Conservation (phyloP, 768 basidiomycete species). For the Suillus bovinus region DNA sequence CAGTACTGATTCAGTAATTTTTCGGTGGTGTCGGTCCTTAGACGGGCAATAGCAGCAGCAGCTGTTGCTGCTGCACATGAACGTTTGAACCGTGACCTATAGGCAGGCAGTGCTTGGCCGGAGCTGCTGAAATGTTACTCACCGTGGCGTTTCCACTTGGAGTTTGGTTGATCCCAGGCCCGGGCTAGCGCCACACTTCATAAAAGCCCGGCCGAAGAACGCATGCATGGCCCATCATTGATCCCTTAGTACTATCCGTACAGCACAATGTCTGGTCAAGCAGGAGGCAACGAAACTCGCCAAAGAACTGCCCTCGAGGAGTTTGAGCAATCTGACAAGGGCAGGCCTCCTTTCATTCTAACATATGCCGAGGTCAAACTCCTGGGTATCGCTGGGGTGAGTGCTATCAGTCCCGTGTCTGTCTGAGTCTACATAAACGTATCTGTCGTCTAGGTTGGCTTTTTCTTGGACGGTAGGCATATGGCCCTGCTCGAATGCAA, state of each 20-base stretch:
- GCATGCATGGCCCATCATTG: background rate
- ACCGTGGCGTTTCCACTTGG: too few relatives aligned
- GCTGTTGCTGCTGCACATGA: too few relatives aligned
- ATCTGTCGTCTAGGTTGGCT: conserved; percentile 49
- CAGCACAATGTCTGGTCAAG: background rate
- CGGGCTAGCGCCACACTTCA: background rate
- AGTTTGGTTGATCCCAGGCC: background rate
- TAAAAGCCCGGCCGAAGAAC: background rate
- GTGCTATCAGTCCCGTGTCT: conserved; percentile 17
- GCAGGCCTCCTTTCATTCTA: conserved; percentile 40
- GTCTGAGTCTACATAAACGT: conserved; percentile 7
- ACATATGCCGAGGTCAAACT: conserved; percentile 55
- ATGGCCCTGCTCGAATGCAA: background rate
- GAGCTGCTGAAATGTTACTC: too few relatives aligned
- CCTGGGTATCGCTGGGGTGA: conserved; percentile 59
- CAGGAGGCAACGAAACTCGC: background rate
- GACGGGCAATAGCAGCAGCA: too few relatives aligned
- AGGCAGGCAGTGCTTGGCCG: too few relatives aligned
- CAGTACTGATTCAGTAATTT: too few relatives aligned
- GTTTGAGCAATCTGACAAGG: conserved; percentile 29
- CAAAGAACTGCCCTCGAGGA: conserved; percentile 21
- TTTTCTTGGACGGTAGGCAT: conserved; percentile 66
- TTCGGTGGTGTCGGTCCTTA: too few relatives aligned
- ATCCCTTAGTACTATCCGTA: too few relatives aligned
- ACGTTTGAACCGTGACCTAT: too few relatives aligned